These are phyloP conservation scores for Fusarium solani-melongenae DNA, from an alignment of 2,329 filamentous ascomycete species.

Conservation along the genomic window DNA sequence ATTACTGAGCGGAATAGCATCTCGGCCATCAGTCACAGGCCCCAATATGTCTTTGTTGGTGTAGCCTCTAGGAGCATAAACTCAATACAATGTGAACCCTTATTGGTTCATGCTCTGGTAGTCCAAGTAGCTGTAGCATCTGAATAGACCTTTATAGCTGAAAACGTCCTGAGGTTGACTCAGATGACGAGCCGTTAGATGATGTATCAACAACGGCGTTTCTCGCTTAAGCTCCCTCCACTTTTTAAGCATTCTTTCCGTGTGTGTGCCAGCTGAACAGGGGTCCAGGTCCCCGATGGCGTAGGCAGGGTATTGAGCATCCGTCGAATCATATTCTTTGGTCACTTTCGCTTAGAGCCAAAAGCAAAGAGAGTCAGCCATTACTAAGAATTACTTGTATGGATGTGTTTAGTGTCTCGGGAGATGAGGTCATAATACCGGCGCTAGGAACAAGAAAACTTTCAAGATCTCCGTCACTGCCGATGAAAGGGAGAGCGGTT, in stretches of 20 bases:
- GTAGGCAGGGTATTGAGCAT: neutral
- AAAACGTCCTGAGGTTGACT: neutral
- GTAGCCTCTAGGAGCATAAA: neutral
- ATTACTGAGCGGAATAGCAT: neutral
- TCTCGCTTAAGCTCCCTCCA: neutral
- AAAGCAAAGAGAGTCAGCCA: neutral
- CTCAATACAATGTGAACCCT: neutral
- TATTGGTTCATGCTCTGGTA: neutral
- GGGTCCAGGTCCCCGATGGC: neutral
- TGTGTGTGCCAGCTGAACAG: neutral
- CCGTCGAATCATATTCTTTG: neutral
- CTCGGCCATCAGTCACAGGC: neutral
- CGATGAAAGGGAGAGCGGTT: neutral
- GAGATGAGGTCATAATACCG: neutral
- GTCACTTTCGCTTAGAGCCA: neutral
- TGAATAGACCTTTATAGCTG: neutral
- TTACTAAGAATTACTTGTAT: neutral
- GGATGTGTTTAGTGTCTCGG: neutral
- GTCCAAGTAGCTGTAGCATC: neutral
- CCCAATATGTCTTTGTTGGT: neutral
- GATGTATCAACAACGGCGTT: neutral
- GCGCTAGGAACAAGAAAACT: neutral
- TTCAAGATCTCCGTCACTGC: neutral
- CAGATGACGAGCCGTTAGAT: neutral
- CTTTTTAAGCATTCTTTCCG: neutral